Evolutionary conservation across 1,284 basidiomycete genomes (phyloP).

Genomic region (Stygiomarasmius scandens): DNA sequence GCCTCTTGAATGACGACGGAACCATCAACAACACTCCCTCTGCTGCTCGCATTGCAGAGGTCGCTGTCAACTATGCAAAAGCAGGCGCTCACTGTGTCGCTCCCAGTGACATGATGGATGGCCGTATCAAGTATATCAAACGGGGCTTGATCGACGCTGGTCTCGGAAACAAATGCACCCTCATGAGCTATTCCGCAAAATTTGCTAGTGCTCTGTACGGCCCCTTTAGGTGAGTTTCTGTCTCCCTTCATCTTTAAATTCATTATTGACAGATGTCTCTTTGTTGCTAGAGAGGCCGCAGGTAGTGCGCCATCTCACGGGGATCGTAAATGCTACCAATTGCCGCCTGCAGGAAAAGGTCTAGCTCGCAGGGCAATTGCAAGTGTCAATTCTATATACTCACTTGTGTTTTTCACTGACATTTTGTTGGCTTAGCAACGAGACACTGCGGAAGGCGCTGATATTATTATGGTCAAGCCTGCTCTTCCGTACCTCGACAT

Average conservation of each 20-base stretch:
- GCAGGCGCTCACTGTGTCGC: conserved; percentile 98
- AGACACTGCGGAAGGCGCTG: conserved; percentile 92
- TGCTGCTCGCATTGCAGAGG: conserved; percentile 86
- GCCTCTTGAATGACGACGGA: conserved; percentile 75
- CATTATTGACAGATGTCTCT: conserved; percentile 5
- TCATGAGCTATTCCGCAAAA: conserved; percentile 99
- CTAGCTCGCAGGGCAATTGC: conserved; percentile 94
- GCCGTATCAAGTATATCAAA: conserved; percentile 90
- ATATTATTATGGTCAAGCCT: conserved; percentile 99
- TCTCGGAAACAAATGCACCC: conserved; percentile 82
- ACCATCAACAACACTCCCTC: conserved; percentile 78
- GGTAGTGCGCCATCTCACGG: conserved; percentile 95
- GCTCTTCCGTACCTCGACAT: conserved; percentile 96
- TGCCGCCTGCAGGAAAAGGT: conserved; percentile 87
- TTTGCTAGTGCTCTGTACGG: conserved; percentile 97
- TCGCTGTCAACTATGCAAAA: conserved; percentile 90
- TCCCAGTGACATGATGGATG: conserved; percentile 99
- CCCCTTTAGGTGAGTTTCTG: conserved; percentile 80
- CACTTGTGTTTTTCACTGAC: neutral
- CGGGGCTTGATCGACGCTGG: conserved; percentile 80
- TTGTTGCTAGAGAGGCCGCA: conserved; percentile 79
- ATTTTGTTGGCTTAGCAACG: conserved; percentile 62
- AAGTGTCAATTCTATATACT: conserved; percentile 32
- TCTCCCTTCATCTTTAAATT: conserved; percentile 1
- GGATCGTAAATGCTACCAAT: conserved; percentile 96